Conservation (phyloP, 805 yeast species). For the Spathaspora passalidarum region DNA sequence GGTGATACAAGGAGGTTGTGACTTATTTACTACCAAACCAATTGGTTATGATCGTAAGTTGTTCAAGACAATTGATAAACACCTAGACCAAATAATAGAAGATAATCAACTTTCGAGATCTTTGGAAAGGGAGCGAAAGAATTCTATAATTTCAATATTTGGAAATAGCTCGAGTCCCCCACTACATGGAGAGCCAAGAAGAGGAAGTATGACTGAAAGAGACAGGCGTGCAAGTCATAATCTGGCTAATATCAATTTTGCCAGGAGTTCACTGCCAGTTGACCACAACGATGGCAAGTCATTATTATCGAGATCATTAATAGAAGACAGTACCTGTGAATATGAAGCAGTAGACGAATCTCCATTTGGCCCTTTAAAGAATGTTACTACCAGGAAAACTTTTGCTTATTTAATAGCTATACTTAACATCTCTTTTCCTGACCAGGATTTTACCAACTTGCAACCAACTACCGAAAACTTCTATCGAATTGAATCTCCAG, state of each 20-base stretch:
- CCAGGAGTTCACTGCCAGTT: conserved; percentile 3
- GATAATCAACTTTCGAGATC: conserved; percentile 42
- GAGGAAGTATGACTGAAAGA: conserved; percentile 25
- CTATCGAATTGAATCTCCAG: conserved; percentile 32
- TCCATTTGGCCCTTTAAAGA: conserved; percentile 91
- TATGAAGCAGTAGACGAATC: conserved; percentile 38
- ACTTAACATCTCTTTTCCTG: conserved; percentile 89
- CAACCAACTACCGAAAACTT: conserved; percentile 71
- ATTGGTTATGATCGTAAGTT: conserved; percentile 86
- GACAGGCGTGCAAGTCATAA: conserved; percentile 27
- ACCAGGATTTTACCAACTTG: conserved; percentile 86
- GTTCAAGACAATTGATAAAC: conserved; percentile 82
- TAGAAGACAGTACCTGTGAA: conserved; percentile 11
- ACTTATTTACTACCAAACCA: conserved; percentile 90
- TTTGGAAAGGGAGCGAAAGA: conserved; percentile 35
- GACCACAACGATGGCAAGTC: conserved; percentile 1
- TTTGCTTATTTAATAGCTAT: conserved; percentile 91
- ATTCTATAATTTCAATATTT: conserved; percentile 32
- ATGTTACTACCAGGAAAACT: conserved; percentile 80
- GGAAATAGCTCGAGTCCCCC: conserved; percentile 40
- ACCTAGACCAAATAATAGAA: conserved; percentile 54
- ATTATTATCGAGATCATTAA: conserved; percentile 21
- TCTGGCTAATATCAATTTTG: conserved; percentile 22
- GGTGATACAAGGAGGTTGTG: conserved; percentile 81
- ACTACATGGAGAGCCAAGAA: conserved; percentile 6